Evolutionary conservation across 495 filamentous ascomycete genomes (phyloP).

Genomic region (Hypoxylon trugodes): DNA sequence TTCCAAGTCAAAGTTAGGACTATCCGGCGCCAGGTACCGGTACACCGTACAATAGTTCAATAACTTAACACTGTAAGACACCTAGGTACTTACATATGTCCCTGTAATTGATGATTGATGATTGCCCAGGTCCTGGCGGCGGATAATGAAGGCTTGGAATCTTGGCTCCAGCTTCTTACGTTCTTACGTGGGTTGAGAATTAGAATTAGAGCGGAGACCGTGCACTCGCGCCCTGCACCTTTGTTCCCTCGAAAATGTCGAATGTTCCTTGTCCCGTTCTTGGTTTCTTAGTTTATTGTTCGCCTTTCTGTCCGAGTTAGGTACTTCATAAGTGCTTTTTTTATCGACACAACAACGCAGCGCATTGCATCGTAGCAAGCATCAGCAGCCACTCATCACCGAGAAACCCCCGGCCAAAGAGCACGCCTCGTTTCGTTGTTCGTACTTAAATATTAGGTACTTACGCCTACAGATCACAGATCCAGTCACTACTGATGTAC

Average conservation of each 20-base stretch:
- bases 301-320: conserved; percentile 12
- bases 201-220: conserved; percentile 5
- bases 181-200: conserved; percentile 17
- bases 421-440: neutral
- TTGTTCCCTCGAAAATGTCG: too few relatives aligned
- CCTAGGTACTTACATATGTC: too few relatives aligned
- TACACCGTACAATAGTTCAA: conserved; percentile 19
- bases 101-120: too few relatives aligned
- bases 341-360: conserved; percentile 17
- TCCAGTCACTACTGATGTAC: too few relatives aligned
- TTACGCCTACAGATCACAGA: too few relatives aligned
- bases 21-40: too few relatives aligned
- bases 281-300: too few relatives aligned
- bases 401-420: conserved; percentile 33
- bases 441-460: conserved; percentile 9
- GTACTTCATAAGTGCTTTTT: too few relatives aligned
- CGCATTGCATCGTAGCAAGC: conserved; percentile 10
- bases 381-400: conserved; percentile 31
- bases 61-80: too few relatives aligned
- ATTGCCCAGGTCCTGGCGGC: too few relatives aligned
- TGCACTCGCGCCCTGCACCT: neutral
- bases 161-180: conserved; percentile 35
- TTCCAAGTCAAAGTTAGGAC: too few relatives aligned
- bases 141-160: conserved; percentile 46
- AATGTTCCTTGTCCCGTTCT: too few relatives aligned